Percentiles rank a stretch among this genome's conserved stretches.
Conservation (phyloP, 805 yeast species). For the Komagataella populi region DNA sequence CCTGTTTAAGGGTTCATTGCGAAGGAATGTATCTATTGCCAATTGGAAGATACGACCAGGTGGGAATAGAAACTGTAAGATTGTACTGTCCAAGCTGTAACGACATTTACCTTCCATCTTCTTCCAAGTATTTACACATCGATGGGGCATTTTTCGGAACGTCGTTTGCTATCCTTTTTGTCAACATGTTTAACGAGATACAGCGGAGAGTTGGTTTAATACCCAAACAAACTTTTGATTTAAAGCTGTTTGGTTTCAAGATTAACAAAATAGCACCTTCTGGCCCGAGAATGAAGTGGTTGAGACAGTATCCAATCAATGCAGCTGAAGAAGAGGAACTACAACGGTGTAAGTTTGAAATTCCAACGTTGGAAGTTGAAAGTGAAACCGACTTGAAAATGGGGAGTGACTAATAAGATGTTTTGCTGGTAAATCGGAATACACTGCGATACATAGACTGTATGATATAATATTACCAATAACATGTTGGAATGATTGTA, state of each 20-base stretch:
- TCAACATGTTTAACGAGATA: conserved; percentile 84
- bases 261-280: conserved; percentile 58
- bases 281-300: conserved; percentile 96
- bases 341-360: conserved; percentile 44
- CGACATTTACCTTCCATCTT: conserved; percentile 80
- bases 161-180: conserved; percentile 83
- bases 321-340: conserved; percentile 49
- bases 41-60: conserved; percentile 79
- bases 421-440: neutral
- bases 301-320: conserved; percentile 62
- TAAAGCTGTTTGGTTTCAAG: conserved; percentile 80
- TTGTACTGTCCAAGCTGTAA: conserved; percentile 91
- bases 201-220: conserved; percentile 60
- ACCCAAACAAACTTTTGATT: conserved; percentile 44
- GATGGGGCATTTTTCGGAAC: conserved; percentile 98
- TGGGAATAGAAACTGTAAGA: conserved; percentile 86
- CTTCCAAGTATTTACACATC: conserved; percentile 73
- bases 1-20: conserved; percentile 83
- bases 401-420: neutral
- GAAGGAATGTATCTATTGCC: conserved; percentile 86
- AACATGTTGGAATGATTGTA: neutral
- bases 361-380: neutral
- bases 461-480: neutral
- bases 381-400: neutral
- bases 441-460: neutral